A percentile compares a stretch with the other conserved stretches of the same genome.
Conservation (phyloP, 768 basidiomycete genomes). For the Lactifluus piperatus region DNA sequence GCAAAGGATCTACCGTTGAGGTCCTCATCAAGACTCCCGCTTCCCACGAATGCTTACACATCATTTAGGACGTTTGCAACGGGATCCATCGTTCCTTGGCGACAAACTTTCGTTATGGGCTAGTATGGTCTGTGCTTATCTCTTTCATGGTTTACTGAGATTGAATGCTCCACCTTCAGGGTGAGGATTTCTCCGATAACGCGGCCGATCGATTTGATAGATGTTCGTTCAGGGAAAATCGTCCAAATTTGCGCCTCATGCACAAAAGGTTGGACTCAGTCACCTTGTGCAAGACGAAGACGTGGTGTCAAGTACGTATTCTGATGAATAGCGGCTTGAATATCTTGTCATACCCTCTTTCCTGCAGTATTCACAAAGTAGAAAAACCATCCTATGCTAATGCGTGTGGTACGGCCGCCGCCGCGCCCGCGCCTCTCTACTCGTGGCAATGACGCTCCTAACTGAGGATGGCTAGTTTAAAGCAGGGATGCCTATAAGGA, state of each 20-base stretch:
- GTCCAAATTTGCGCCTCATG: conserved; percentile 88
- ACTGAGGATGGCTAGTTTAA: background rate
- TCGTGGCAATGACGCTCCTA: background rate
- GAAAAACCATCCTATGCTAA: too few species aligned
- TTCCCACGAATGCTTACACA: background rate
- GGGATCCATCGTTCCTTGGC: conserved; percentile 87
- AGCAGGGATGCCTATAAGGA: background rate
- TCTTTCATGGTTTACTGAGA: background rate
- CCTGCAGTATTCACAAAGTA: conserved; percentile 30
- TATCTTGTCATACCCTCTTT: background rate
- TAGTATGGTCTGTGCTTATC: conserved; percentile 65
- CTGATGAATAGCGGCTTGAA: background rate
- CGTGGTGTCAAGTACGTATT: conserved; percentile 73
- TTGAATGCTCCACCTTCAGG: conserved; percentile 1
- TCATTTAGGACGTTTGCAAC: conserved; percentile 70
- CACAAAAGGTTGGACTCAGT: conserved; percentile 82
- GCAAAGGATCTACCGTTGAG: conserved; percentile 91
- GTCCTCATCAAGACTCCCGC: conserved; percentile 30
- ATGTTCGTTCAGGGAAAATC: conserved; percentile 63
- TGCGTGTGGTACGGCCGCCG: too few species aligned
- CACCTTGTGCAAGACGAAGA: conserved; percentile 86
- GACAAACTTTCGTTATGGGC: conserved; percentile 86
- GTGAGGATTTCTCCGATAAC: conserved; percentile 4
- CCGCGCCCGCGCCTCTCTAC: too few species aligned
- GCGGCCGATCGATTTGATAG: conserved; percentile 7